These are phyloP conservation scores for Apiotrichum montevideense DNA, from an alignment of 1,284 basidiomycete genomes.

Conservation along the genomic window DNA sequence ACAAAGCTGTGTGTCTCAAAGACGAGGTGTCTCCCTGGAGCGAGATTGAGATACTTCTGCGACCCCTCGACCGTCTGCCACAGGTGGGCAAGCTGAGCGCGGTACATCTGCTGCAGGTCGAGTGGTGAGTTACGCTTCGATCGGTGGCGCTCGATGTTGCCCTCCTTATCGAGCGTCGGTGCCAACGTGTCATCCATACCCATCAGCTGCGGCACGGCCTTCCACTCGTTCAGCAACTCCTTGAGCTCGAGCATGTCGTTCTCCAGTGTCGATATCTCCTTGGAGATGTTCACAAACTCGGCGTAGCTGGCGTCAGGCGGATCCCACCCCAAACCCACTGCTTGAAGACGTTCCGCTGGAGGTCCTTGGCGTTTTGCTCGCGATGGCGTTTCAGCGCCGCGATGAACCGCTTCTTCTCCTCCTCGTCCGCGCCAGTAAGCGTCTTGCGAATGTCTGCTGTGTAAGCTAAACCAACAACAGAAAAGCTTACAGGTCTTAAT, in stretches of 20 bases:
- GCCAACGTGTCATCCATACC: slow-evolving; percentile 65
- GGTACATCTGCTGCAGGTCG: slow-evolving; percentile 88
- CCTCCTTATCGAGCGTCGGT: slow-evolving; percentile 41
- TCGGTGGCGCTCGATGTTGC: slow-evolving; percentile 53
- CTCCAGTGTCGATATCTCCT: slow-evolving; percentile 92
- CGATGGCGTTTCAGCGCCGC: slow-evolving; percentile 40
- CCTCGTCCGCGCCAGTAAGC: slow-evolving; percentile 44
- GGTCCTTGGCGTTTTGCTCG: slow-evolving; percentile 36
- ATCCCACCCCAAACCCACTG: slow-evolving; percentile 55
- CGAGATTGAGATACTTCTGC: slow-evolving; percentile 86
- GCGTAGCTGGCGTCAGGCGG: slow-evolving; percentile 61
- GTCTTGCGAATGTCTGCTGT: slow-evolving; percentile 18
- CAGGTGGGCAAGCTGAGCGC: slow-evolving; percentile 83
- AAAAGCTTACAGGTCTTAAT: slow-evolving; percentile 65
- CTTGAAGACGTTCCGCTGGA: slow-evolving; percentile 69
- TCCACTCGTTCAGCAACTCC: slow-evolving; percentile 88
- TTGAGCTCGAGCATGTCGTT: slow-evolving; percentile 98
- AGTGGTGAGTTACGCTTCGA: slow-evolving; percentile 83
- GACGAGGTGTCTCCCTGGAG: slow-evolving; percentile 83
- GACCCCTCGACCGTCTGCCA: slow-evolving; percentile 93
- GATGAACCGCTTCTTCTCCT: slow-evolving; percentile 44
- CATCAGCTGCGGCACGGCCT: slow-evolving; percentile 83
- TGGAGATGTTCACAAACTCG: slow-evolving; percentile 93
- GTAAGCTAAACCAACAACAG: neutral
- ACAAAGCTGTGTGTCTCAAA: slow-evolving; percentile 77